Base-by-base conservation (phyloP, 345 rosid genomes). In the rapeseed (Brassica napus) region DNA sequence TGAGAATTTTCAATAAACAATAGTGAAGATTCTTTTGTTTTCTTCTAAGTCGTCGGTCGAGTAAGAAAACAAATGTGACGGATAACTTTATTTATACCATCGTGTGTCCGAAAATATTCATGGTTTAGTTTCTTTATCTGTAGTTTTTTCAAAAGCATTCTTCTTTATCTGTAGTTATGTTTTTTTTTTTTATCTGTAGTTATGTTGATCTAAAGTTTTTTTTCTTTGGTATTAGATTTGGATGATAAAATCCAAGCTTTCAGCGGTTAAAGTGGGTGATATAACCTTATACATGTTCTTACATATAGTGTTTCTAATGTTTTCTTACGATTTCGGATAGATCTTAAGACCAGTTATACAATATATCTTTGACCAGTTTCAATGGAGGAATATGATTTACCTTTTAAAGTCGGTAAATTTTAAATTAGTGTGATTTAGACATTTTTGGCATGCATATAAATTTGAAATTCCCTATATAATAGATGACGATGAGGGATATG, bases 11-110 rank as follows among this genome's bases (percentile, higher is more conserved):
- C 5, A 18, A 54, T 59, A 28, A 18, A 39, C 14, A 23, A 6
- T 15, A 61, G 6, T 15, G 14, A 34, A 23, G 39, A 32, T 47
- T 49, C 12, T 55, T 54, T 31, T 61, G 57, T 63, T 23, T 16
- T 64, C 32, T 49, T 49, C 7, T 55, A 37, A 78, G 10, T 71
- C 72, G 72, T 78, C 72, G 63, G 77, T 66, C 63, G 31, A 66
- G 67, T 28, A 54, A 77, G 76, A 58, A 58, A 65, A 78, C 73
- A 78, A 72, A 5, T 16, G 60, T 42, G 54, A 49, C 47, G 68
- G 68, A 21, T 24, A 64, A 35, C 8, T 34, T n/a, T 57, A 55
- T 37, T 59, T 67, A 49, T 49, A 52, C 37, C 54, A 10, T 15
- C 39, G 6, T 68, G 11, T 60, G 23, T 32, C 15, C 30, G 58